phyloP scores from a whole-genome alignment of 208 protist genomes.

The Angomonas ambiguus region DNA sequence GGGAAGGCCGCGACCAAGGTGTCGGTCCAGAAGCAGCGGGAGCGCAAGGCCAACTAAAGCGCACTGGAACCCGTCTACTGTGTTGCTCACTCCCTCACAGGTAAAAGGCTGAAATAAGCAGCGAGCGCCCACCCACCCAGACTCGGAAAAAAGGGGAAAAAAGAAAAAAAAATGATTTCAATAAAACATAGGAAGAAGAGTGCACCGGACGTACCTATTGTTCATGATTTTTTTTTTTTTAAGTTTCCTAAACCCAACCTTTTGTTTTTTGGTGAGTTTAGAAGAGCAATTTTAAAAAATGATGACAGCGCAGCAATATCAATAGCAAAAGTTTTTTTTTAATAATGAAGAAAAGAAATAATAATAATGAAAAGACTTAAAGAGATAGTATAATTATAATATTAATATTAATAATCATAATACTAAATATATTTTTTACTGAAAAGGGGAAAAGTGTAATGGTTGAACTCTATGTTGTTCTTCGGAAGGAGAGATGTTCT shows the following conservation, averaged over 20 bases:
- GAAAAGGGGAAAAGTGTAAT: conserved; percentile 6
- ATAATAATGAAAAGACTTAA: conserved; percentile 11
- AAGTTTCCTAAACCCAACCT: neutral
- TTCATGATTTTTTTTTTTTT: conserved; percentile 3
- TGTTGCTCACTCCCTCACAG: too few relatives aligned
- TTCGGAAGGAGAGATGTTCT: neutral
- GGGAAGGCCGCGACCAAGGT: conserved; percentile 53
- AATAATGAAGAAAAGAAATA: conserved; percentile 12
- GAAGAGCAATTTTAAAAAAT: too few relatives aligned
- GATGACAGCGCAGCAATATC: neutral
- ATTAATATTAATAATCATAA: neutral
- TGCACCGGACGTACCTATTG: too few relatives aligned
- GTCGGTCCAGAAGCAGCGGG: conserved; percentile 69
- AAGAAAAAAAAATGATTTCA: too few relatives aligned
- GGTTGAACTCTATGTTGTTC: neutral
- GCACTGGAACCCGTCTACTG: too few relatives aligned
- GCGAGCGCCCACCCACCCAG: too few relatives aligned
- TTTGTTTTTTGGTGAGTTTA: conserved; percentile 6
- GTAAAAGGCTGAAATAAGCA: too few relatives aligned
- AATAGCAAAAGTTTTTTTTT: conserved; percentile 6
- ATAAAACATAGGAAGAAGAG: too few relatives aligned
- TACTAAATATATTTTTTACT: neutral
- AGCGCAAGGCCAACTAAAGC: conserved; percentile 26
- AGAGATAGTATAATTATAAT: conserved; percentile 12
- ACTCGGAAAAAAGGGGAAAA: too few relatives aligned